phyloP scores from a whole-genome alignment of 306 rosid species.

The Corylus heterophylla region DNA sequence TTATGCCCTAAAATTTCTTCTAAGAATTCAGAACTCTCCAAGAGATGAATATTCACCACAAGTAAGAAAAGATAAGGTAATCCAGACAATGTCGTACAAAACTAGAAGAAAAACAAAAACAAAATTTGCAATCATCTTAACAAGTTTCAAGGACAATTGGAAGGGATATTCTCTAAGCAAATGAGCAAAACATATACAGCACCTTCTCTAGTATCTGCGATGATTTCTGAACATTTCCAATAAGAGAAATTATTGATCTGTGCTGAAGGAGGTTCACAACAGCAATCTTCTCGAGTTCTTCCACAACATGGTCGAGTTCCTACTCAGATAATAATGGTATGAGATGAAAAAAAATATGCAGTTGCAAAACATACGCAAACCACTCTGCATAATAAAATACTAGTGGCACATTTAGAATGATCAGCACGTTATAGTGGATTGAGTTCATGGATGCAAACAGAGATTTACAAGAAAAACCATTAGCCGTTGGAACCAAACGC shows the following conservation, averaged over 20 bases:
- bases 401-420: not conserved
- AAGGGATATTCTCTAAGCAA: constrained; percentile 20
- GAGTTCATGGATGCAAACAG: not conserved
- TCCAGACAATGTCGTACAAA: not conserved
- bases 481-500: not conserved
- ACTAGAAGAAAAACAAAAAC: not conserved
- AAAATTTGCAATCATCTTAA: not conserved
- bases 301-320: constrained; percentile 96
- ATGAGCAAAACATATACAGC: constrained; percentile 23
- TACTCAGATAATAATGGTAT: constrained; percentile 37
- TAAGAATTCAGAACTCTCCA: not conserved
- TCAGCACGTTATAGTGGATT: constrained; percentile 4
- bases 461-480: not conserved
- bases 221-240: constrained; percentile 91
- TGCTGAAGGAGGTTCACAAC: constrained; percentile 87
- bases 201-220: constrained; percentile 94
- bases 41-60: not conserved
- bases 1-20: constrained; percentile 6
- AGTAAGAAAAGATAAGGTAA: not conserved
- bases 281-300: constrained; percentile 91
- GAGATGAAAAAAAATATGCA: constrained; percentile 17
- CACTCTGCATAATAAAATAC: constrained; percentile 9
- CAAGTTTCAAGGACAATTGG: not conserved
- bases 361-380: not conserved
- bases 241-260: constrained; percentile 91